Evolutionary conservation across 805 yeast genomes (phyloP).

Genomic region (Wickerhamia fluorescens): DNA sequence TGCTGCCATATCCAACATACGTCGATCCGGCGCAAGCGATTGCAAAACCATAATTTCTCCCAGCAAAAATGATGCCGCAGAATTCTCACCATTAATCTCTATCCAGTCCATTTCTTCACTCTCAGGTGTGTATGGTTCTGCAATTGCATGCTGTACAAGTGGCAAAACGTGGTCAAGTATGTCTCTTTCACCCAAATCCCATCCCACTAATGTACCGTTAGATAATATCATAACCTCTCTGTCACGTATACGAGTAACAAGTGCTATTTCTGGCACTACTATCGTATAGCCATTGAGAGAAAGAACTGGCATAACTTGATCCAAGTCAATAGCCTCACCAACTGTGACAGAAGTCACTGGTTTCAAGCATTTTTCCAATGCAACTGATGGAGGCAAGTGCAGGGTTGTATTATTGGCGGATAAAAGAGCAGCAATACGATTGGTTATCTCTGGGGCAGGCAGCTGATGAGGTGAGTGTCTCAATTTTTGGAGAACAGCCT

Average conservation of each 20-base stretch:
- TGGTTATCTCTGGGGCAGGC: constrained; percentile 16
- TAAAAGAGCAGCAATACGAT: constrained; percentile 17
- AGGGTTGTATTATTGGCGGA: constrained; percentile 11
- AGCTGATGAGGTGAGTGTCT: constrained; percentile 16
- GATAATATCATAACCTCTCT: constrained; percentile 60
- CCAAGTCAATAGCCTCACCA: constrained; percentile 64
- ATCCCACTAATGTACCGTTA: constrained; percentile 76
- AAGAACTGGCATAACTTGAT: constrained; percentile 30
- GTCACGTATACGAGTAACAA: constrained; percentile 39
- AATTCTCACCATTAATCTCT: constrained; percentile 29
- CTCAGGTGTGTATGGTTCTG: constrained; percentile 43
- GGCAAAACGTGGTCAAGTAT: constrained; percentile 46
- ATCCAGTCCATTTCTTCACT: constrained; percentile 84
- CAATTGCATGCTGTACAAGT: constrained; percentile 39
- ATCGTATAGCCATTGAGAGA: constrained; percentile 17
- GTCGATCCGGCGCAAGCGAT: constrained; percentile 38
- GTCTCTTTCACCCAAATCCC: constrained; percentile 65
- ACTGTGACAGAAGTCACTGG: constrained; percentile 67
- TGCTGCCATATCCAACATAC: constrained; percentile 72
- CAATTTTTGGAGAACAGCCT: constrained; percentile 22
- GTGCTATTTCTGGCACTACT: constrained; percentile 56
- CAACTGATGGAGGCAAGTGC: constrained; percentile 8
- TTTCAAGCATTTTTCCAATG: constrained; percentile 18
- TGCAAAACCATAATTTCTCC: constrained; percentile 70
- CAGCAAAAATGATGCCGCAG: constrained; percentile 32